Evolutionary conservation across 345 rosid species (phyloP), one percentile per base, ranked within the genome.

Genomic region (Boechera retrofracta): DNA sequence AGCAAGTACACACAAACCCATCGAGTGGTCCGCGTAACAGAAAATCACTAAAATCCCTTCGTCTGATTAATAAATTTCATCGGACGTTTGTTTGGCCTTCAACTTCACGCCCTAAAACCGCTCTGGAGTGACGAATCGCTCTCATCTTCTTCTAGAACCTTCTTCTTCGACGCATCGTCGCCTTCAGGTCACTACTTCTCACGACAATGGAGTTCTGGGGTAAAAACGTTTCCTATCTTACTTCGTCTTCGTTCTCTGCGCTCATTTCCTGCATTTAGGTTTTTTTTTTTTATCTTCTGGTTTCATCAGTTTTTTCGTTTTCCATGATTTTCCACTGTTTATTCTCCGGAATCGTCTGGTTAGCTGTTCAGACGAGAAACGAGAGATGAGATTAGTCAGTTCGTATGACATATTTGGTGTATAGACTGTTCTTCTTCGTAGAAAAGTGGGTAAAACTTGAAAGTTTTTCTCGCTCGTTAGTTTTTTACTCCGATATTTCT

Each of bases 121-220:
- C 11, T 21, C 55, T 26, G 42, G 53, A 28, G 24, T 48, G 53
- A 57, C 59, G 68, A 77, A 55, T 42, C 76, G 76, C 61, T 64
- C 72, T 54, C 32, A 15, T 10, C 24, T 63, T 33, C 71, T 75
- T 59, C 74, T 51, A 69, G 58, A 76, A 69, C 8, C 31, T 76
- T 53, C 75, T 63, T 54, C 72, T 28, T 52, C 64, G 44, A 12
- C 74, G 64, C 79, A 6, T 61, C 72, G 61, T 77, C 71, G 29
- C 59, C 67, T 66, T 71, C 67, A 58, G 26, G 11, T 49, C 48
- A 42, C 47, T 36, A 36, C 47, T 32, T 42, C 48, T 5, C 4
- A 31, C 42, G 6, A 10, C 69, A 49, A 87, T 87, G 91, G 87
- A 87, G 82, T 87, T 87, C 72, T 86, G 89, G 91, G 88, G 91